Conservation (phyloP, 106 monocot species). For the Xerophyta viscosa region DNA sequence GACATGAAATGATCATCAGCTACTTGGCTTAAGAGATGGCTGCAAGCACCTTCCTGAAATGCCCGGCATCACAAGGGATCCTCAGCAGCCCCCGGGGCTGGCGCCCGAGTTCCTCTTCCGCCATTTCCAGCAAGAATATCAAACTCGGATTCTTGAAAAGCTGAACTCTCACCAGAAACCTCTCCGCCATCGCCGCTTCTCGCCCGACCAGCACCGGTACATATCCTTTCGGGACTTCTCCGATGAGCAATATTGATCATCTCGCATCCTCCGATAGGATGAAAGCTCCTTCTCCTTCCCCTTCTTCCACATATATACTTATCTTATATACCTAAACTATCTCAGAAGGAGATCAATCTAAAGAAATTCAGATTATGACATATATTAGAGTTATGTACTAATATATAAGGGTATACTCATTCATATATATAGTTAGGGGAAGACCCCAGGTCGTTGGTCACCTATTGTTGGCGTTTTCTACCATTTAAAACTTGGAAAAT, state of each 20-base stretch:
- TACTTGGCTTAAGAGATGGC: neutral
- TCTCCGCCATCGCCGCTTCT: conserved; percentile 6
- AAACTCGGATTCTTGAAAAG: conserved; percentile 22
- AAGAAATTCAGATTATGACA: too few species aligned
- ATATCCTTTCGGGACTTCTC: neutral
- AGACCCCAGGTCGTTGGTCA: too few species aligned
- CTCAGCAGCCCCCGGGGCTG: conserved; percentile 15
- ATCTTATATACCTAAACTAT: too few species aligned
- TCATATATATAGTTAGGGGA: too few species aligned
- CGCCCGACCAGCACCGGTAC: conserved; percentile 11
- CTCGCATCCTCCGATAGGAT: neutral
- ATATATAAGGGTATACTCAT: too few species aligned
- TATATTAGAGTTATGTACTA: too few species aligned
- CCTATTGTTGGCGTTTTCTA: too few species aligned
- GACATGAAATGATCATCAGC: neutral
- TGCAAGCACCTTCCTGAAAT: neutral
- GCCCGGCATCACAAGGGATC: conserved; percentile 16
- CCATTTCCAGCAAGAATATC: conserved; percentile 19
- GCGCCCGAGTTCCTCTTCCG: conserved; percentile 17
- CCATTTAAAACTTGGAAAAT: too few species aligned
- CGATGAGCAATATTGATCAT: neutral
- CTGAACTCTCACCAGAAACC: conserved; percentile 15
- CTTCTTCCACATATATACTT: neutral
- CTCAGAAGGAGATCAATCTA: too few species aligned
- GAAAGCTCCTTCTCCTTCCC: neutral